Evolutionary conservation across 768 basidiomycete species (phyloP).

Genomic region (Leccinum longicurvipes): DNA sequence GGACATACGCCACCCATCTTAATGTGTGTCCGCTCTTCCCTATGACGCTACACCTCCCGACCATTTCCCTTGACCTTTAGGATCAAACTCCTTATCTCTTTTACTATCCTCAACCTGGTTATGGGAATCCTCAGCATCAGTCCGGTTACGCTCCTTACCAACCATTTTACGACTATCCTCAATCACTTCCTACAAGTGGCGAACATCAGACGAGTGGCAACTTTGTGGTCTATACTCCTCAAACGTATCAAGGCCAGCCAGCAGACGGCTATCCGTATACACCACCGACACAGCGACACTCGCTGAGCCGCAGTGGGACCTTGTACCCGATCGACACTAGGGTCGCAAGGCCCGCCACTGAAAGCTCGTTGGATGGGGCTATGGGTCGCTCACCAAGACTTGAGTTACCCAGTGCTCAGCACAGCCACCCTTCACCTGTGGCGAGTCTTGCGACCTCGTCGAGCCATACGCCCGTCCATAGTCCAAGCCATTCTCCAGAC

Average conservation of each 20-base stretch:
- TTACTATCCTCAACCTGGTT: neutral
- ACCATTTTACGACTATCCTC: neutral
- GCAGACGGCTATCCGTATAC: neutral
- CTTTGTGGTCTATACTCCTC: neutral
- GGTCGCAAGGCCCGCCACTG: neutral
- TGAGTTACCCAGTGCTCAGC: neutral
- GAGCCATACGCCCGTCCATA: slow-evolving; percentile 3
- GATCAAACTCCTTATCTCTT: neutral
- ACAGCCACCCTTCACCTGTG: slow-evolving; percentile 26
- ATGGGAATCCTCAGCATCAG: neutral
- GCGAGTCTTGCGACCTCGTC: slow-evolving; percentile 13
- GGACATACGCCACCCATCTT: slow-evolving; percentile 1
- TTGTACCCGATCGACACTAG: neutral
- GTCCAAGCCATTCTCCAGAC: slow-evolving; percentile 21
- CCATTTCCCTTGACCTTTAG: slow-evolving; percentile 1
- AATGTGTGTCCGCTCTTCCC: slow-evolving; percentile 2
- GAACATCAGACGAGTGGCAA: neutral
- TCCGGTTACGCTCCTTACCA: neutral
- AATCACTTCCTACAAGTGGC: neutral
- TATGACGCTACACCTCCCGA: neutral
- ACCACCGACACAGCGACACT: neutral
- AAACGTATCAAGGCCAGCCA: neutral
- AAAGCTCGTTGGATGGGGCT: neutral
- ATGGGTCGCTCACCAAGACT: slow-evolving; percentile 8
- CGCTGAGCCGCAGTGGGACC: neutral